These are phyloP conservation scores for Microdochium bolleyi DNA, from an alignment of 2,329 filamentous ascomycete species.

Conservation along the genomic window DNA sequence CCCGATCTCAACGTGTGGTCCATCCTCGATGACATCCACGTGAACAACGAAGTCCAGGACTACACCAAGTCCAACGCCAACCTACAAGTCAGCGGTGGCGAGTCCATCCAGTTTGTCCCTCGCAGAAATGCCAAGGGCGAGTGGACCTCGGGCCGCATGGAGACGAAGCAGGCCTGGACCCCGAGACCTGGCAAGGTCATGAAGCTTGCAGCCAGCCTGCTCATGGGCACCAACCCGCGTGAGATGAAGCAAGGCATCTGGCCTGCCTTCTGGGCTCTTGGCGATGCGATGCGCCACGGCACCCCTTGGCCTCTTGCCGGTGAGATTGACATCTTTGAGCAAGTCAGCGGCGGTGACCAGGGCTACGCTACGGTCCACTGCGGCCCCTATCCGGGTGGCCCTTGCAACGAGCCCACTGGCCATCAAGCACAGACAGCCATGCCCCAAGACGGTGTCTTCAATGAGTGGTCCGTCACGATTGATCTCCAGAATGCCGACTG, in stretches of 20 bases:
- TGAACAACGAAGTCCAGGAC: slow-evolving; percentile 43
- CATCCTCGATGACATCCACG: slow-evolving; percentile 26
- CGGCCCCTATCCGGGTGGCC: slow-evolving; percentile 31
- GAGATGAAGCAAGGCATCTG: slow-evolving; percentile 43
- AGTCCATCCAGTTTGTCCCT: slow-evolving; percentile 44
- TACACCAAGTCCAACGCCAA: slow-evolving; percentile 39
- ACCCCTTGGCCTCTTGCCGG: slow-evolving; percentile 43
- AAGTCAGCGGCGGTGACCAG: slow-evolving; percentile 37
- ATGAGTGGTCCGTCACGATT: slow-evolving; percentile 41
- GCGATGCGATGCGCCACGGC: slow-evolving; percentile 38
- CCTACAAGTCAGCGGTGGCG: slow-evolving; percentile 40
- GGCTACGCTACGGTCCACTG: slow-evolving; percentile 46
- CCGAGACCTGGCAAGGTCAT: slow-evolving; percentile 36
- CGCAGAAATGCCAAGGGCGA: slow-evolving; percentile 24
- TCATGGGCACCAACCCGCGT: slow-evolving; percentile 32
- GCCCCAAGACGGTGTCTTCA: slow-evolving; percentile 29
- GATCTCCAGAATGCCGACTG: slow-evolving; percentile 38
- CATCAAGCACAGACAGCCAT: slow-evolving; percentile 25
- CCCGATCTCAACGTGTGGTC: slow-evolving; percentile 16
- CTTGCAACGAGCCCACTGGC: slow-evolving; percentile 43
- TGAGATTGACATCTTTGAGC: slow-evolving; percentile 52
- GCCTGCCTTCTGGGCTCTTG: slow-evolving; percentile 52
- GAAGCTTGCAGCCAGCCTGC: slow-evolving; percentile 35
- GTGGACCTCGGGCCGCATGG: slow-evolving; percentile 49
- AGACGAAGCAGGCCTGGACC: slow-evolving; percentile 38